A percentile compares a stretch with the other conserved stretches of the same genome.
Conservation (phyloP, 805 yeast genomes). For the Saccharomyces eubayanus region DNA sequence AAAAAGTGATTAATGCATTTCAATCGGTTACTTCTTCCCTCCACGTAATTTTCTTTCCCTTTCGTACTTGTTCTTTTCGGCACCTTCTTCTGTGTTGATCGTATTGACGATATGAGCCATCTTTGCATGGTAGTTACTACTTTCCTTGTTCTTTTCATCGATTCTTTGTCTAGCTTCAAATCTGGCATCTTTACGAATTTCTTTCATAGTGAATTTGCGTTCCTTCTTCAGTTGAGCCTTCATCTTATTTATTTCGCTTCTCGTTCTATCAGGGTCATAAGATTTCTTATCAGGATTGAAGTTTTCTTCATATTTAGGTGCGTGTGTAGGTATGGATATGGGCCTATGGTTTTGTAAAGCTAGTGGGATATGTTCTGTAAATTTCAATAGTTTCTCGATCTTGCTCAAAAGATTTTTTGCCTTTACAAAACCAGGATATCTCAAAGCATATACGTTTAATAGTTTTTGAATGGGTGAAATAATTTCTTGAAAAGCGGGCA, state of each 20-base stretch:
- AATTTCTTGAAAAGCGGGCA: constrained; percentile 53
- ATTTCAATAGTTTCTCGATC: constrained; percentile 41
- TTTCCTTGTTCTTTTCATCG: constrained; percentile 63
- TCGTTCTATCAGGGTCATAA: constrained; percentile 71
- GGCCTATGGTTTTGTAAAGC: constrained; percentile 77
- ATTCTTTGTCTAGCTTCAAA: constrained; percentile 84
- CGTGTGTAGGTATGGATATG: constrained; percentile 70
- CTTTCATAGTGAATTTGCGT: constrained; percentile 78
- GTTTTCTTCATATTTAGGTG: constrained; percentile 92
- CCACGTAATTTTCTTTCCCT: constrained; percentile 67
- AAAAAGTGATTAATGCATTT: neutral
- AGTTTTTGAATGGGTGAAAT: constrained; percentile 39
- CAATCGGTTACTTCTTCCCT: constrained; percentile 32
- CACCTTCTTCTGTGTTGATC: constrained; percentile 89
- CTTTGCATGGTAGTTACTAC: constrained; percentile 77
- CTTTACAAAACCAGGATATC: constrained; percentile 29
- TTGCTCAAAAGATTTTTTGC: constrained; percentile 36
- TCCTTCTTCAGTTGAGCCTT: constrained; percentile 84
- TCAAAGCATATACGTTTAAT: constrained; percentile 34
- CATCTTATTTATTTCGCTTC: constrained; percentile 78
- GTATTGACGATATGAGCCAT: constrained; percentile 81
- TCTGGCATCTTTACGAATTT: constrained; percentile 78
- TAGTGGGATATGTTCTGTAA: constrained; percentile 59
- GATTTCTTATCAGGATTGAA: constrained; percentile 93
- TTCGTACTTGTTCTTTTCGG: constrained; percentile 87